These are phyloP conservation scores for Phytophthora sojae DNA, from an alignment of 352 stramenopile genomes.

Conservation along the genomic window DNA sequence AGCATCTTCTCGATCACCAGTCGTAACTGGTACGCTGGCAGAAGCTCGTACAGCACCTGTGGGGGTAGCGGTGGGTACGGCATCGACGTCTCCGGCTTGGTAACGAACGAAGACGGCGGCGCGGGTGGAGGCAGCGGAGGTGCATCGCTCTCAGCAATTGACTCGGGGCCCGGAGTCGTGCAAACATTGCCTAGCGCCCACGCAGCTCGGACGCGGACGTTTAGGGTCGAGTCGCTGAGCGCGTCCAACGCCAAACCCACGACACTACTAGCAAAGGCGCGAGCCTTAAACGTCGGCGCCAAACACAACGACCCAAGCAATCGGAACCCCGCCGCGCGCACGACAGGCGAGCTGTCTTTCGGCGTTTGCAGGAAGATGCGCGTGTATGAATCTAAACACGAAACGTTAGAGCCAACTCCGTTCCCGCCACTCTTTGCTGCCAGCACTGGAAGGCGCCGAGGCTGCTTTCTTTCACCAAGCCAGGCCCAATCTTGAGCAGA, in stretches of 20 bases:
- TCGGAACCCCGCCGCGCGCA: slow-evolving; percentile 81
- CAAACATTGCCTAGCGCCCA: slow-evolving; percentile 90
- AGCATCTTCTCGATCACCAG: slow-evolving; percentile 88
- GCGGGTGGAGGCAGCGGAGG: slow-evolving; percentile 18
- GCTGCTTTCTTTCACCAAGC: slow-evolving; percentile 54
- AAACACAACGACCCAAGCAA: slow-evolving; percentile 81
- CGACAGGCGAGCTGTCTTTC: slow-evolving; percentile 80
- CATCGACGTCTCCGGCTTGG: slow-evolving; percentile 16
- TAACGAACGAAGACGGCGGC: slow-evolving; percentile 20
- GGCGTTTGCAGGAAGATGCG: slow-evolving; percentile 81
- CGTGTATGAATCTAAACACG: slow-evolving; percentile 72
- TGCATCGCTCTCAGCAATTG: slow-evolving; percentile 23
- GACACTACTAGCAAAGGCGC: slow-evolving; percentile 68
- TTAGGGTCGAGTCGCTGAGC: slow-evolving; percentile 78
- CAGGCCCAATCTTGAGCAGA: slow-evolving; percentile 69
- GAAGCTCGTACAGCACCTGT: slow-evolving; percentile 68
- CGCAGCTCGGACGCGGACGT: slow-evolving; percentile 83
- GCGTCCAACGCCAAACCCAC: slow-evolving; percentile 71
- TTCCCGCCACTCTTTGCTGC: slow-evolving; percentile 42
- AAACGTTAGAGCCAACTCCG: slow-evolving; percentile 38
- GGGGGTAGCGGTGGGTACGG: slow-evolving; percentile 20
- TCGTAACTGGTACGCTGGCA: slow-evolving; percentile 68
- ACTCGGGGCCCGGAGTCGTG: slow-evolving; percentile 77
- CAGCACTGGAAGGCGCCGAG: slow-evolving; percentile 42
- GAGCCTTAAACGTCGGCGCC: slow-evolving; percentile 79